Percentiles rank a stretch among this genome's conserved stretches.
Evolutionary conservation across 306 rosid genomes (phyloP).

Genomic region (Cucumis melo): DNA sequence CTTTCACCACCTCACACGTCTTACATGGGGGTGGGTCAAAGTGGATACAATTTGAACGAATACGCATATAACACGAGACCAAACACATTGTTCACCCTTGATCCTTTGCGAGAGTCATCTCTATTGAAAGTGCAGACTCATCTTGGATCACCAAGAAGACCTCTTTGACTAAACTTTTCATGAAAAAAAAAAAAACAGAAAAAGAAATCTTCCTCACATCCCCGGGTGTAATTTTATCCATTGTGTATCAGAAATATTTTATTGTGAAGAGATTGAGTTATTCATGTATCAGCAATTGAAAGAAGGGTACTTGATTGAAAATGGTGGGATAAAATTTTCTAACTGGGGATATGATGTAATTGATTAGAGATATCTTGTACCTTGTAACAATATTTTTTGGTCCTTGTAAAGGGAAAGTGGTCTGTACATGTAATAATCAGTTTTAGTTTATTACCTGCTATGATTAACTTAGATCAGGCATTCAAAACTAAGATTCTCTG

Average conservation of each 20-base stretch:
- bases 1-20: slow-evolving; percentile 79
- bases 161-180: slow-evolving; percentile 23
- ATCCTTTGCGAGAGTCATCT: slow-evolving; percentile 47
- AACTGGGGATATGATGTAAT: neutral
- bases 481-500: neutral
- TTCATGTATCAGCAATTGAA: neutral
- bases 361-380: neutral
- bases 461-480: neutral
- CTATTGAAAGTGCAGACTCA: slow-evolving; percentile 45
- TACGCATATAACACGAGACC: slow-evolving; percentile 35
- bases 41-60: slow-evolving; percentile 32
- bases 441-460: neutral
- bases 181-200: neutral
- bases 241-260: neutral
- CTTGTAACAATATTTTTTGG: neutral
- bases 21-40: slow-evolving; percentile 41
- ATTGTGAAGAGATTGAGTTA: neutral
- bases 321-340: neutral
- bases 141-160: slow-evolving; percentile 82
- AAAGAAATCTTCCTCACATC: neutral
- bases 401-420: slow-evolving; percentile 2
- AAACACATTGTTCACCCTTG: slow-evolving; percentile 33
- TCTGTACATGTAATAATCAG: slow-evolving; percentile 8
- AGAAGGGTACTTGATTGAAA: neutral
- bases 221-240: neutral